Evolutionary conservation across 2,329 filamentous ascomycete genomes (phyloP).

Genomic region (Pseudogymnoascus sp.): DNA sequence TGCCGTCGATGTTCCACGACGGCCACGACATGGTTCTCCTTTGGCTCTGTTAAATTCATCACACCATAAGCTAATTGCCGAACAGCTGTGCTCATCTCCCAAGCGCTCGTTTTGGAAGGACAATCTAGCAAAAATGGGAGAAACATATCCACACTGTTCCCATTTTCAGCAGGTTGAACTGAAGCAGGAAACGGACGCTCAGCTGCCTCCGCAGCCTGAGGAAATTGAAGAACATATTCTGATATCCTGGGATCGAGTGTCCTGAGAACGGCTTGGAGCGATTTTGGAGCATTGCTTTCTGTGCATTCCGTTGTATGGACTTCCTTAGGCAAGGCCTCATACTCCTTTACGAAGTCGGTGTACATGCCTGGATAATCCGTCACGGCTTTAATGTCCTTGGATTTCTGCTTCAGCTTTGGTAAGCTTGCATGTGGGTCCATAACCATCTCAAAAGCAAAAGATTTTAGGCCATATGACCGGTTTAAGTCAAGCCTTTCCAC

Average conservation of each 20-base stretch:
- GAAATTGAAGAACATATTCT: conserved; percentile 44
- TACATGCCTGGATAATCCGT: conserved; percentile 18
- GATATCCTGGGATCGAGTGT: conserved; percentile 44
- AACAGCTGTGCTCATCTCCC: conserved; percentile 46
- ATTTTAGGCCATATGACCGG: conserved; percentile 33
- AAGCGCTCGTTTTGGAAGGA: conserved; percentile 48
- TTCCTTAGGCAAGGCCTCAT: background rate
- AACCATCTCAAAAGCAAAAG: conserved; percentile 31
- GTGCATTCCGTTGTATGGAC: background rate
- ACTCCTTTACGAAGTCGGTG: conserved; percentile 28
- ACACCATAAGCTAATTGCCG: conserved; percentile 51
- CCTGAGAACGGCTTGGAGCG: conserved; percentile 14
- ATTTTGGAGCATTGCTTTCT: conserved; percentile 12
- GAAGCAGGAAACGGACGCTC: conserved; percentile 24
- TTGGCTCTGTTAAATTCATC: conserved; percentile 35
- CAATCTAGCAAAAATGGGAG: conserved; percentile 58
- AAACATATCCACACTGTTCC: conserved; percentile 45
- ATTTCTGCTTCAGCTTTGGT: conserved; percentile 22
- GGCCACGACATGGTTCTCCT: conserved; percentile 18
- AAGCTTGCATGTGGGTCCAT: conserved; percentile 25
- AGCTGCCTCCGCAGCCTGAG: conserved; percentile 19
- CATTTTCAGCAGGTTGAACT: conserved; percentile 21
- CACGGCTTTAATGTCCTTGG: conserved; percentile 21
- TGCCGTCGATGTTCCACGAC: conserved; percentile 29
- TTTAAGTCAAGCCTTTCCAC: conserved; percentile 40